Evolutionary conservation across 2,329 filamentous ascomycete species (phyloP).

Genomic region (Colletotrichum tamarilloi): DNA sequence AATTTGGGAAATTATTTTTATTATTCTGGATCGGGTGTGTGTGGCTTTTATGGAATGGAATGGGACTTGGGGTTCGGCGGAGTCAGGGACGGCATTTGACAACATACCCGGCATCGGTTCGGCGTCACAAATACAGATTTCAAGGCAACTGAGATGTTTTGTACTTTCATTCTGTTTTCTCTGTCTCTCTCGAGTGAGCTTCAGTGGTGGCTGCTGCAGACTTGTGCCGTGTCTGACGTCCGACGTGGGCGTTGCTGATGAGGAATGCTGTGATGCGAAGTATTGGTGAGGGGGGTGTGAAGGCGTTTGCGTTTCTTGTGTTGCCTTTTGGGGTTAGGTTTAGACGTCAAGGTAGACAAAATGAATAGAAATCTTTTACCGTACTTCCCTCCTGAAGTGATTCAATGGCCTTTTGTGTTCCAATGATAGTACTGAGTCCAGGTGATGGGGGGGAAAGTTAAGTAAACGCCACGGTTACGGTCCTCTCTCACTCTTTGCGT

Average conservation of each 20-base stretch:
- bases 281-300: neutral
- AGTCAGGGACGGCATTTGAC: slow-evolving; percentile 34
- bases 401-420: neutral
- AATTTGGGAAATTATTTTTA: neutral
- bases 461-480: neutral
- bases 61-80: neutral
- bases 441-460: neutral
- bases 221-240: neutral
- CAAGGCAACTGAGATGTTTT: slow-evolving; percentile 27
- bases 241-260: neutral
- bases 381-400: too few relatives aligned
- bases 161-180: slow-evolving; percentile 7
- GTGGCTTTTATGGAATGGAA: neutral
- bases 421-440: neutral
- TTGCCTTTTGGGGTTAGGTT: neutral
- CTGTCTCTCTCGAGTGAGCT: neutral
- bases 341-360: slow-evolving; percentile 20
- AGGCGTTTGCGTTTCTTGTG: neutral
- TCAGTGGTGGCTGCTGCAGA: neutral
- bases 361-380: neutral
- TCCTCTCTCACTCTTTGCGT: neutral
- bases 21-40: neutral
- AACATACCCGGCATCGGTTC: slow-evolving; percentile 36
- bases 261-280: neutral
- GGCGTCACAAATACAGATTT: slow-evolving; percentile 33